Evolutionary conservation across 2,329 filamentous ascomycete species (phyloP).

Genomic region (Chaetothyriales sp.): DNA sequence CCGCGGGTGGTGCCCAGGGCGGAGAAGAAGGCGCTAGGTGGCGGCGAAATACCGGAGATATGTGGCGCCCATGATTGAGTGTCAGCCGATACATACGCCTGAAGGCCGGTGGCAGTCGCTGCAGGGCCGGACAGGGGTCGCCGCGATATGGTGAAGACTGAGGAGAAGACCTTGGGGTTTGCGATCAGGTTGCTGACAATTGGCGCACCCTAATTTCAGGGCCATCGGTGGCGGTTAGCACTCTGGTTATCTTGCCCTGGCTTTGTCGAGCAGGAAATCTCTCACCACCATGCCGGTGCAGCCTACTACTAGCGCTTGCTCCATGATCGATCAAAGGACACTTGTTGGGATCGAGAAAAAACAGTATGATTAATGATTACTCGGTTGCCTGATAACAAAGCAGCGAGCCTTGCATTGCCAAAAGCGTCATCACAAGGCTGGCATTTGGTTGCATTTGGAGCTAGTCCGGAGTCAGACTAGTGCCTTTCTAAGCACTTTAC

Average conservation of each 20-base stretch:
- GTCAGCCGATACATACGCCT: constrained; percentile 50
- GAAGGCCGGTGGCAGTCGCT: constrained; percentile 40
- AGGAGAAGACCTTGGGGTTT: constrained; percentile 22
- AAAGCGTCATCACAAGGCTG: background rate
- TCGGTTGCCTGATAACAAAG: too few relatives aligned
- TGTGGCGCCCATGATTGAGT: constrained; percentile 51
- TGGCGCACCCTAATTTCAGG: constrained; percentile 46
- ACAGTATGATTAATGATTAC: too few relatives aligned
- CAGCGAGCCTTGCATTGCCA: background rate
- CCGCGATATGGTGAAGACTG: constrained; percentile 32
- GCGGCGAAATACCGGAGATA: constrained; percentile 40
- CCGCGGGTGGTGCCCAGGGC: constrained; percentile 66
- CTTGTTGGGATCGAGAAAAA: background rate
- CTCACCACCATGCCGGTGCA: constrained; percentile 35
- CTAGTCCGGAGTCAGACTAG: background rate
- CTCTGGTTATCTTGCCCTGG: constrained; percentile 8
- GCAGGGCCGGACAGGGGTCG: constrained; percentile 26
- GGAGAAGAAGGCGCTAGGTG: constrained; percentile 55
- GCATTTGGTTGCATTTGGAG: too few relatives aligned
- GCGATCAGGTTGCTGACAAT: constrained; percentile 46
- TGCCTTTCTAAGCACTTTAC: too few relatives aligned
- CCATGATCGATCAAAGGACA: constrained; percentile 20
- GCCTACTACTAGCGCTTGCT: constrained; percentile 31
- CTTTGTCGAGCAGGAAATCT: background rate
- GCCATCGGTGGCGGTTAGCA: background rate